Conservation (phyloP, 208 protist genomes). For the Wallacemonas sp. region DNA sequence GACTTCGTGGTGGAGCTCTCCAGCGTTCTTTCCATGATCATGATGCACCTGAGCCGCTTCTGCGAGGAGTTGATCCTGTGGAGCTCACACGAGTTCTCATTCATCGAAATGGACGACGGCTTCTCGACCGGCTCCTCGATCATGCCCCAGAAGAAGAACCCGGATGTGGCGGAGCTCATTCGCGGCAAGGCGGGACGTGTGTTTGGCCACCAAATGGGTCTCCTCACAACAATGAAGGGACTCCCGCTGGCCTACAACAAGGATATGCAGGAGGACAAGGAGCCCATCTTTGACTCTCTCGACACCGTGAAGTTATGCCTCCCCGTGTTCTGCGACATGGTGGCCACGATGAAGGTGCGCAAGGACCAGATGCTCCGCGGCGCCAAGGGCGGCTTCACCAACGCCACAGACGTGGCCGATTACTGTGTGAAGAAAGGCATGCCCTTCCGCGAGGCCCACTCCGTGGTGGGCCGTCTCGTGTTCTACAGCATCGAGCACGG, state of each 20-base stretch:
- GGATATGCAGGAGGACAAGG: conserved; percentile 41
- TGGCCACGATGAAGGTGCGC: conserved; percentile 28
- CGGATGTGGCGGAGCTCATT: conserved; percentile 31
- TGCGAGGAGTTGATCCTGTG: conserved; percentile 36
- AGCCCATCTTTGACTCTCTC: conserved; percentile 30
- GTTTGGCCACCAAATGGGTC: conserved; percentile 26
- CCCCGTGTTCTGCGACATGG: conserved; percentile 36
- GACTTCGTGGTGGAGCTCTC: conserved; percentile 34
- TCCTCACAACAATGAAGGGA: conserved; percentile 34
- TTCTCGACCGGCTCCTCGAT: conserved; percentile 36
- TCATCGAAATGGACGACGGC: conserved; percentile 31
- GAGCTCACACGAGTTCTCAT: conserved; percentile 35
- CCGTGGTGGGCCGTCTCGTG: conserved; percentile 29
- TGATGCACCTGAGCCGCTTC: conserved; percentile 40
- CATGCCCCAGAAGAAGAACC: conserved; percentile 40
- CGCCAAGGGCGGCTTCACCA: conserved; percentile 32
- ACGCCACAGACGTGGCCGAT: conserved; percentile 32
- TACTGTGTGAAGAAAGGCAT: conserved; percentile 34
- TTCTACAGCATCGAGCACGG: conserved; percentile 31
- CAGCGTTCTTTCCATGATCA: conserved; percentile 23
- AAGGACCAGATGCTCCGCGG: conserved; percentile 21
- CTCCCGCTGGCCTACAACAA: conserved; percentile 39
- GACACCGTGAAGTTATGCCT: conserved; percentile 35
- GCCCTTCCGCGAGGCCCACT: conserved; percentile 35
- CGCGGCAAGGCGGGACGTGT: conserved; percentile 32